Evolutionary conservation across 208 protist genomes (phyloP).

Genomic region (Leishmania turanica): DNA sequence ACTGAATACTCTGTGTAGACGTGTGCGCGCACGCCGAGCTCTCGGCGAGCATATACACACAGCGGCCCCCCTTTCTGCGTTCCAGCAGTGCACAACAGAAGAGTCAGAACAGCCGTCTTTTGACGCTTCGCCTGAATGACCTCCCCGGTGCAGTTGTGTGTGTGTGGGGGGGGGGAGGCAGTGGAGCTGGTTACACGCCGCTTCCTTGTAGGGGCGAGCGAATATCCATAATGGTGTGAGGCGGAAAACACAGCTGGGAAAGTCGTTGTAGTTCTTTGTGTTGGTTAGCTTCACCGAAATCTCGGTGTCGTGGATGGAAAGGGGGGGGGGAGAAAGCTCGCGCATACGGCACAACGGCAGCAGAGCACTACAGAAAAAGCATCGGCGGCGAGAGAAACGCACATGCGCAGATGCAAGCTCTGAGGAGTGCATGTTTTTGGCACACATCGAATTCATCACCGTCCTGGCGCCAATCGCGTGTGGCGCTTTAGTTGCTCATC

Average conservation of each 20-base stretch:
- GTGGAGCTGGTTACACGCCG: background rate
- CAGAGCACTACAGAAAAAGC: background rate
- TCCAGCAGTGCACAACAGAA: background rate
- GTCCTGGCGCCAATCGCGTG: conserved; percentile 53
- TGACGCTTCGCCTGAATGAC: background rate
- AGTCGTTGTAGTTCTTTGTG: background rate
- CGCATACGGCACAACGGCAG: background rate
- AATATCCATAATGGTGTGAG: background rate
- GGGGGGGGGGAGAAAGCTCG: background rate
- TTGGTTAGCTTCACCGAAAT: background rate
- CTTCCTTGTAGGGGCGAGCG: background rate
- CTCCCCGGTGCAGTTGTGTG: background rate
- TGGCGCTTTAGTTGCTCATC: conserved; percentile 53
- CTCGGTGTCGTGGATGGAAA: background rate
- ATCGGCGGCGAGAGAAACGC: background rate
- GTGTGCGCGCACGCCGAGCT: background rate
- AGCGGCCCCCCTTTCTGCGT: background rate
- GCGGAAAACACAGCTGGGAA: background rate
- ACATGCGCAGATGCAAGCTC: background rate
- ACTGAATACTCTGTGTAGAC: background rate
- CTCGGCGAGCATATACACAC: background rate
- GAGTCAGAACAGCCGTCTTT: background rate
- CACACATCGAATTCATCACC: conserved; percentile 19
- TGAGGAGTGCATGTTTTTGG: background rate
- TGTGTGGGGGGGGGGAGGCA: background rate